Evolutionary conservation across 2,329 filamentous ascomycete species (phyloP), one percentile per base, ranked within the genome.

Genomic region (Neopestalotiopsis rosae): DNA sequence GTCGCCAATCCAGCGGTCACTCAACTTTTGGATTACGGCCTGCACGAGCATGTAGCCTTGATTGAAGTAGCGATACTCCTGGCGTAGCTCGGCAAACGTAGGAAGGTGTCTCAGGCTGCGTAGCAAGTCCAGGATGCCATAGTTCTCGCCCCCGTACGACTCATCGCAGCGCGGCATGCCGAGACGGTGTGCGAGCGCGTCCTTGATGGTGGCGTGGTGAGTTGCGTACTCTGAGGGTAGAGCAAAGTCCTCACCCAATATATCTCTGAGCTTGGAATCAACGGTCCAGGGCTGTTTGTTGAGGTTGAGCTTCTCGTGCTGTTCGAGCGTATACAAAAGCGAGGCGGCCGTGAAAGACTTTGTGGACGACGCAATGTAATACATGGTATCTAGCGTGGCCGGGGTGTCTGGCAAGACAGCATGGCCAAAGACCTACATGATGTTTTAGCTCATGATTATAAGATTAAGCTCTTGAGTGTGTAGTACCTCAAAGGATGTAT

Each of bases 341-440:
- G 61, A 63, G 30, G 61, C 61, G 12, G 61, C 61, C 13, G 61
- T 63, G 5, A 40, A 63, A 14, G 61, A 63, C 30, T 63, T 63
- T 20, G 61, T 63, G 61, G 24, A 63, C 17, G 61, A 63, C 40
- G 61, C 61, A 14, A 63, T 38, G 30, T 63, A 63, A 42, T 63
- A 63, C 10, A 63, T 17, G 4, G 61, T 63, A 20, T 63, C 61
- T 38, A 32, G 61, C 38, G 61, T 40, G 12, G 61, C 61, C 10
- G 30, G 32, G 10, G 61, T 63, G 38, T 38, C 17, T 42, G 61
- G 61, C 34, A 63, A 32, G 34, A 63, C 5, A 20, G 61, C 61
- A 17, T 63, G 34, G 20, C 61, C 61, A 42, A 63, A 63, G 24
- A 32, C 28, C 61, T 63, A 32, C n/a, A 38, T 38, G 13, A n/a